Evolutionary conservation across 352 stramenopile species (phyloP).

Genomic region (Pythium aphanidermatum): DNA sequence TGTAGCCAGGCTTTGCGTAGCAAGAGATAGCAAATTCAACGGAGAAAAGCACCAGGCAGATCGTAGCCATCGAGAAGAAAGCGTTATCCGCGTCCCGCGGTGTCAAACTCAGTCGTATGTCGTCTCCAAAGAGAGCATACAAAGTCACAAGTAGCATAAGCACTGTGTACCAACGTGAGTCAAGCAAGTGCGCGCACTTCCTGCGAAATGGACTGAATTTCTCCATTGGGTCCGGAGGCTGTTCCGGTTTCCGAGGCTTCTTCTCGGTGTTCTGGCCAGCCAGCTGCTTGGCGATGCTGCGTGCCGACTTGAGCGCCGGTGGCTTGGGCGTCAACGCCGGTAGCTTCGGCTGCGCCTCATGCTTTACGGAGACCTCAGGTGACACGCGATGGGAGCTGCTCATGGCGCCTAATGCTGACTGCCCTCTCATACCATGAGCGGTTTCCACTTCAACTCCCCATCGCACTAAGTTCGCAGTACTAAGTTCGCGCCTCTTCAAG

Average conservation of each 20-base stretch:
- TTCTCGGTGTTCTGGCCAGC: neutral
- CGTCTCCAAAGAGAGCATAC: constrained; percentile 91
- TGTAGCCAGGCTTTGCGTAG: constrained; percentile 65
- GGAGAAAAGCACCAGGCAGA: constrained; percentile 86
- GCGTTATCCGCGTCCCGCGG: constrained; percentile 60
- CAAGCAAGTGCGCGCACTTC: constrained; percentile 44
- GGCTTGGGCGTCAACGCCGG: constrained; percentile 52
- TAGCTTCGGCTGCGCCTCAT: constrained; percentile 37
- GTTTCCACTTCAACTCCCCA: constrained; percentile 1
- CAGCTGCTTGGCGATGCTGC: constrained; percentile 19
- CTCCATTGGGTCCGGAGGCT: constrained; percentile 32
- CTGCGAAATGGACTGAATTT: constrained; percentile 31
- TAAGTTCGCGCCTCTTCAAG: constrained; percentile 10
- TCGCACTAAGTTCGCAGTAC: constrained; percentile 5
- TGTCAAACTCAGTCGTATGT: constrained; percentile 82
- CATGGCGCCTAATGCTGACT: constrained; percentile 8
- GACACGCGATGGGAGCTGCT: constrained; percentile 53
- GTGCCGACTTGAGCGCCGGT: constrained; percentile 31
- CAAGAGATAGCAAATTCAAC: constrained; percentile 84
- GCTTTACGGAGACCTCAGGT: constrained; percentile 62
- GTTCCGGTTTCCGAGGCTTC: constrained; percentile 2
- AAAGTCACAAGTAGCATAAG: constrained; percentile 89
- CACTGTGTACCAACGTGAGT: constrained; percentile 67
- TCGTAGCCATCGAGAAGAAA: constrained; percentile 81
- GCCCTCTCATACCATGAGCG: neutral